Conservation (phyloP, 257 asterid genomes). For the Verbascum thapsus region DNA sequence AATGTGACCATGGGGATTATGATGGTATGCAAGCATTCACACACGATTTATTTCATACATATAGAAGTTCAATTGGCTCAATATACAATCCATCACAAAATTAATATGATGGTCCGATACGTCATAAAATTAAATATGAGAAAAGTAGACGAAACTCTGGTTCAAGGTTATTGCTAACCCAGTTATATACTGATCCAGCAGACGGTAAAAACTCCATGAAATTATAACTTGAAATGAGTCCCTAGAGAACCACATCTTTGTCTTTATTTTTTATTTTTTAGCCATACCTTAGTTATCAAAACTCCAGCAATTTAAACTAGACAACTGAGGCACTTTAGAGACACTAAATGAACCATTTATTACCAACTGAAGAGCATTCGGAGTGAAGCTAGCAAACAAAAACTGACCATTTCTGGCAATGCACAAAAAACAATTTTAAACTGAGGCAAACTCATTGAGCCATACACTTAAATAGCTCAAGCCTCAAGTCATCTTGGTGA, state of each 20-base stretch:
- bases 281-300: conserved; percentile 7
- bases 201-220: not conserved
- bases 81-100: not conserved
- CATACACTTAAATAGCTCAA: not conserved
- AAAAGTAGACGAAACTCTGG: not conserved
- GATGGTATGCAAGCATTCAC: not conserved
- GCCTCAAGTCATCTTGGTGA: too few relatives aligned
- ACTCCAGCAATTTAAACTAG: not conserved
- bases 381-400: not conserved
- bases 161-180: not conserved
- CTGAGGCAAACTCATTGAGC: not conserved
- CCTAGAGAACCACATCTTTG: not conserved
- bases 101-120: not conserved
- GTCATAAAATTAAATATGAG: not conserved
- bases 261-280: too few relatives aligned
- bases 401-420: not conserved
- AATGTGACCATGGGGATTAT: too few relatives aligned
- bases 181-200: not conserved
- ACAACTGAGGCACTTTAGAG: not conserved
- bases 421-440: not conserved
- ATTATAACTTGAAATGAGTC: conserved; percentile 4
- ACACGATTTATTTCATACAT: not conserved
- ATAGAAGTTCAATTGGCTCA: not conserved
- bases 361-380: not conserved
- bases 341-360: not conserved